Evolutionary conservation across 2,329 filamentous ascomycete genomes (phyloP), one percentile per base, ranked within the genome.

Genomic region (Exophiala aquamarina): DNA sequence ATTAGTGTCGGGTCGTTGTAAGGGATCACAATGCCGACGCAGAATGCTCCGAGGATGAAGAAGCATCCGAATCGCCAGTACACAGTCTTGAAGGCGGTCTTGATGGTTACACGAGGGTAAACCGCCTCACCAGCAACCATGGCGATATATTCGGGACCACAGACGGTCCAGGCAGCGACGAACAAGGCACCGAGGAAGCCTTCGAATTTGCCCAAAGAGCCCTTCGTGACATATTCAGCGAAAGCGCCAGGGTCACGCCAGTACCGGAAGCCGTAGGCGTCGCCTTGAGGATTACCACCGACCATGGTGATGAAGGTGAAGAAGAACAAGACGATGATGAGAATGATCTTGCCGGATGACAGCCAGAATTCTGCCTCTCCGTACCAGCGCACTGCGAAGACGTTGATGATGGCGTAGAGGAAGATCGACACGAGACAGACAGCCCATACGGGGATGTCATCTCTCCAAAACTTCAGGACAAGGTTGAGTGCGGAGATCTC

Each of bases 301-400:
- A 91, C 71, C 82, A 91, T 90, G 47, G 84, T 81, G 54, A 93
- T 75, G 60, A 93, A 87, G 11, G 87, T 90, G 69, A 87, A 89
- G 55, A 79, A 58, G 57, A 89, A 76, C 28, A 89, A 72, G 2
- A 78, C 81, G 31, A 89, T 66, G 49, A 87, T 84, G 38, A 89
- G 71, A 3, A 88, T 58, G 3, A 87, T 76, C 63, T 88, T 88
- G 45, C 82, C 82, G 3, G 85, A 65, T 3, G 84, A 81, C 11
- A 79, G 79, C 63, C 75, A 73, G 59, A 90, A 89, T 61, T 89
- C 86, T 1, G 81, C 77, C 65, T 87, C 84, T 38, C 85, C 85
- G 42, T 86, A 88, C 70, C 75, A 84, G 49, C 81, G 74, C 14
- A 88, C 84, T 0, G 81, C 82, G 46, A 89, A 67, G 32, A 88